Conservation (phyloP, 1,284 basidiomycete species). For the Afroboletus lepidellus region DNA sequence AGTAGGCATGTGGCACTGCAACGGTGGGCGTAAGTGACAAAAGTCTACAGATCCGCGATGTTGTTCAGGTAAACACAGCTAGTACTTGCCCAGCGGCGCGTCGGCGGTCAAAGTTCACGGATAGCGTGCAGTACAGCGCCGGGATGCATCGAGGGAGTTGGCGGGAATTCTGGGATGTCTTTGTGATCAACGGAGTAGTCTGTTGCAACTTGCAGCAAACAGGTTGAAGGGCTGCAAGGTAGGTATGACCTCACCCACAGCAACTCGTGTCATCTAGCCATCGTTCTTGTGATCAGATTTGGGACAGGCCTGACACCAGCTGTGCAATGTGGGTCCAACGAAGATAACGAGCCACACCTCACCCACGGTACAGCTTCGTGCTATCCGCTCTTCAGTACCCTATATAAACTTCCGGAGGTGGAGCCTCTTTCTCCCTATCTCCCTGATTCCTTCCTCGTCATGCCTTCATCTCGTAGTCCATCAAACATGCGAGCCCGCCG, state of each 20-base stretch:
- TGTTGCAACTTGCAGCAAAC: too few relatives aligned
- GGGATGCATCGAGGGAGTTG: too few relatives aligned
- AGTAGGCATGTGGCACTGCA: too few relatives aligned
- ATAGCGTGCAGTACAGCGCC: too few relatives aligned
- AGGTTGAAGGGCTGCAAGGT: too few relatives aligned
- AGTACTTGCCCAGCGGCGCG: background rate
- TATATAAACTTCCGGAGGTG: slow-evolving; percentile 5
- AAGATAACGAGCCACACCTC: background rate
- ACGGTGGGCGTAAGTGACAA: too few relatives aligned
- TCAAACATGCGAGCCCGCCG: background rate
- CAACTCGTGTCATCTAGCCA: too few relatives aligned
- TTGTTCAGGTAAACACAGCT: background rate
- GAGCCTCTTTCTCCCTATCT: background rate
- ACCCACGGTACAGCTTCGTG: background rate
- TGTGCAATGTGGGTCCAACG: background rate
- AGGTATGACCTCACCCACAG: too few relatives aligned
- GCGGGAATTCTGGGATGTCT: too few relatives aligned
- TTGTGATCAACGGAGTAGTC: too few relatives aligned
- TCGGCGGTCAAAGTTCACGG: background rate
- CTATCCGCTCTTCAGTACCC: background rate
- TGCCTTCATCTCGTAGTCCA: background rate
- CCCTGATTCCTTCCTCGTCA: background rate
- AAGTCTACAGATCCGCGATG: background rate
- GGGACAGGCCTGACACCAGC: background rate
- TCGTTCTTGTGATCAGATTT: too few relatives aligned